Evolutionary conservation across 1,284 basidiomycete species (phyloP), one percentile per base, ranked within the genome.

Genomic region (Sanghuangporus sanghuang): DNA sequence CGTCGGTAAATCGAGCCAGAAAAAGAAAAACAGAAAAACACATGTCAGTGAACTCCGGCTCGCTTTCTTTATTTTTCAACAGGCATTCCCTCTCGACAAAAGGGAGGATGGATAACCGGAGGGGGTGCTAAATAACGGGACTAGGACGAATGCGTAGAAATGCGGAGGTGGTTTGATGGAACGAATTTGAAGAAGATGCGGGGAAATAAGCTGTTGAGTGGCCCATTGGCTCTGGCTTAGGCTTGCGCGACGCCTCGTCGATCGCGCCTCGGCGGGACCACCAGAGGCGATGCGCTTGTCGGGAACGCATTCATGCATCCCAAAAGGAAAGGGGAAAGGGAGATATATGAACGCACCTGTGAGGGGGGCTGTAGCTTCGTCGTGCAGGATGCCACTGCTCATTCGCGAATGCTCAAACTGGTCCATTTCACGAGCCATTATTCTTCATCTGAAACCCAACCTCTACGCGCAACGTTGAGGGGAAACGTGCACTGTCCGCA

Each of bases 361-460:
- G 40, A 83, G 69, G 14, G 78, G 76, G 56, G 75, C 71, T 50
- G 65, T 70, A 64, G 32, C 52, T 38, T 71, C 63, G 49, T 70
- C 69, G 53, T 75, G 71, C 65, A 76, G 76, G 56, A 77, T 67
- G 44, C 75, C 75, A 66, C 76, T 79, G 64, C 72, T 76, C 40
- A 71, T 72, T 57, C 74, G 68, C 21, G 75, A 69, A 58, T 73
- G 73, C 55, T 70, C 70, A 62, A 73, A 63, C 69, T 80, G 72
- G 67, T 81, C 77, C 82, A 84, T 82, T 62, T 65, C 61, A 40
- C 49, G 58, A n/a, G 35, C 57, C 56, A 57, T 57, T 6, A 2
- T 44, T 44, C 7, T 32, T n/a, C 40, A 16, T 23, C 12, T 18
- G 35, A 36, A 57, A n/a, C 21, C 42, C 16, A n/a, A 18, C 35